Evolutionary conservation across 2,329 filamentous ascomycete species (phyloP), one percentile per base, ranked within the genome.

Genomic region (Pyrenochaeta sp.): DNA sequence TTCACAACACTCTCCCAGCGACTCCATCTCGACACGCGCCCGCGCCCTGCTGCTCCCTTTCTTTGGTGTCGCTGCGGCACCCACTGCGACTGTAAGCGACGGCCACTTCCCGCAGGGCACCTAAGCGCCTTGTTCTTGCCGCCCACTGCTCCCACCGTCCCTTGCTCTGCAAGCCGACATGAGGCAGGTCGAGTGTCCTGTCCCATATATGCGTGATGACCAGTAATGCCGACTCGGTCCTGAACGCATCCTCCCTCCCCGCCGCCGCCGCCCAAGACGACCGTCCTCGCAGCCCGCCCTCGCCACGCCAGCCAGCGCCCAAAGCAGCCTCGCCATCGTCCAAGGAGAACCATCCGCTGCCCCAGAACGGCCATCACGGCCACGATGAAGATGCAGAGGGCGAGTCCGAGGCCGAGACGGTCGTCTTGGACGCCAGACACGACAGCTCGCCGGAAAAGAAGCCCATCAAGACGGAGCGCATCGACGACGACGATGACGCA

Each of bases 401-500:
- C 62, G 79, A 81, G 63, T 83, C 81, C 15, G 82, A 84, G 70
- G 82, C 81, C 50, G 82, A 83, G 72, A 83, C 82, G 32, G 77
- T 83, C 56, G 80, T 83, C 37, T 75, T 82, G 48, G 78, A 74
- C 64, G 61, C 67, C 48, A 75, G 78, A 32, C 76, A 79, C 59
- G 78, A 81, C 65, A 73, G 75, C 53, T 66, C 73, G 36, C 72
- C 75, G 53, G 73, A 76, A 61, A 75, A 73, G 61, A 77, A 77
- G 68, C 57, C 70, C 62, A 77, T 79, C 71, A 79, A 79, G 69
- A 74, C 69, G 27, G 78, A 79, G 68, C 71, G 73, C 64, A 67
- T 60, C 64, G 74, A 77, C 52, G 72, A 64, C 61, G 73, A 77
- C 54, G 71, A 74, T 57, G 64, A 69, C 42, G 61, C 61, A n/a